Base-by-base conservation (phyloP, 164 flowering plant species). In the Cinnamomum micranthum region DNA sequence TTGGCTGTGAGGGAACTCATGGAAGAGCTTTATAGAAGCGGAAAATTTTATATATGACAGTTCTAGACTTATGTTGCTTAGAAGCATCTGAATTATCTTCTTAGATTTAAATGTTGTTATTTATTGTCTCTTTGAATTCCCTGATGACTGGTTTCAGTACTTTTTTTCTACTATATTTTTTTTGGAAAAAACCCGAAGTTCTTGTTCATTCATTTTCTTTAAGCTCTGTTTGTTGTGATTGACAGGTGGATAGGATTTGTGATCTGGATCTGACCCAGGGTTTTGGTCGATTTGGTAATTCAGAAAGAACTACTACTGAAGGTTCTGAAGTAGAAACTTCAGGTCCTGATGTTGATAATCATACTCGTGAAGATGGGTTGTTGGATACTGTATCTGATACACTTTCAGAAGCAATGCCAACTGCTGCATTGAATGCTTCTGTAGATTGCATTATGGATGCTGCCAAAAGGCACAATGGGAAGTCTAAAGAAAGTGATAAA, bases 161-260 rank as follows among this genome's bases (percentile, higher is more conserved):
- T 9, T 41, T 41, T 35, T 41, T 41, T 41, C 47, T 41, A 41
- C 35, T 31, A 31, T 4, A 4, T 31, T 31, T 31, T 41, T 41
- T 7, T 41, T 7, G 2, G 10, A 9, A 41, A 35, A 41, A 55
- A 55, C 12, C 6, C 0, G 5, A 55, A 17, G 60, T 55, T 64
- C 28, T 64, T 58, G 24, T 9, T 63, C 11, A 50, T 22, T 47
- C 33, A 47, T n/a, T 50, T 33, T 31, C 69, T 28, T 19, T 31
- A 28, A 17, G 15, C 17, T 28, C 6, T 67, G 35, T 63, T 7
- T n/a, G 2, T 22, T 14, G 22, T 71, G 63, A 59, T 73, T 77
- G 85, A 73, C 87, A 94, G 98, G 92, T 91, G 60, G 93, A 90
- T 15, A 10, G 81, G 50, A 60, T 66, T 52, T 66, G 23, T 74